These are phyloP conservation scores for Blastomyces silverae DNA, from an alignment of 2,329 filamentous ascomycete genomes.

Conservation along the genomic window DNA sequence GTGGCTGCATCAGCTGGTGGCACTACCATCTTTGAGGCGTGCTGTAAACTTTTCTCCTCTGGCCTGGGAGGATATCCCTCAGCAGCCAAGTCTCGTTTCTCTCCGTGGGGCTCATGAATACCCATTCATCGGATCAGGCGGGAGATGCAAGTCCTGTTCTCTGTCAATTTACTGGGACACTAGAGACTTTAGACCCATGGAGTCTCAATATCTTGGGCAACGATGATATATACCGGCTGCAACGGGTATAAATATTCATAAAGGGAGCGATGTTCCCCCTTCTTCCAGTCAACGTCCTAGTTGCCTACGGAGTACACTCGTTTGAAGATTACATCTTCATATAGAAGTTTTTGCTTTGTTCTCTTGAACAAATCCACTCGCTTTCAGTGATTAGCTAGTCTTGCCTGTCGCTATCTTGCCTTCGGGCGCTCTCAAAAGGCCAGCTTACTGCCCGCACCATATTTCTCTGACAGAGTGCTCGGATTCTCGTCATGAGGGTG, in stretches of 20 bases:
- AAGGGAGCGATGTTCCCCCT: conserved; percentile 1
- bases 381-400: conserved; percentile 3
- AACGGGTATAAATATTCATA: neutral
- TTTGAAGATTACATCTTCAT: conserved; percentile 4
- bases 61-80: neutral
- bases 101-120: neutral
- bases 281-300: conserved; percentile 7
- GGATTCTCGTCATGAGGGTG: conserved; percentile 6
- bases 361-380: conserved; percentile 11
- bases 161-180: neutral
- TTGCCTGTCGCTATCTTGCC: conserved; percentile 5
- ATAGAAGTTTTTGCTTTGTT: neutral
- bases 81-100: neutral
- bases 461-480: neutral
- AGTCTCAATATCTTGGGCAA: neutral
- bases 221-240: neutral
- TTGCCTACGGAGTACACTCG: conserved; percentile 5
- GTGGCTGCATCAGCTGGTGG: neutral
- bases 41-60: neutral
- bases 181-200: neutral
- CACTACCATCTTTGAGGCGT: neutral
- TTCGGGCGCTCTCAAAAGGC: neutral
- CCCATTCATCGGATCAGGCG: neutral
- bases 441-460: neutral
- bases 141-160: neutral